Base-by-base conservation (phyloP, 345 rosid species). In the Erucastrum elatum region DNA sequence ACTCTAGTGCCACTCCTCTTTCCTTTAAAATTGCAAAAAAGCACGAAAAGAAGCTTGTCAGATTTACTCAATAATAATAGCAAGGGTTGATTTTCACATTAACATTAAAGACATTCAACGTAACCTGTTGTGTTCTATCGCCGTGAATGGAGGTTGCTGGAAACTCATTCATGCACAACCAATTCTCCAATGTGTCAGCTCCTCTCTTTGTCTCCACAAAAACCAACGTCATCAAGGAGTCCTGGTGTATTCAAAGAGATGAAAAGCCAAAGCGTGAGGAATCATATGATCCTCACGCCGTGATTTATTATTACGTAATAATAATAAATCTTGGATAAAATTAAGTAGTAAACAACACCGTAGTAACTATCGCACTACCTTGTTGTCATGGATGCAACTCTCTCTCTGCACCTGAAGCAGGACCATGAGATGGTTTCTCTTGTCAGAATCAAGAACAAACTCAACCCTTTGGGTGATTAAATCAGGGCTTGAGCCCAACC, bases 401-500 rank as follows among this genome's bases (percentile, higher is more conserved):
- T 81, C 93, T 82, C 88, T 88, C 77, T 95, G 99, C 1, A 98
- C 99, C 39, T 93, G 96, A 76, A 95, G 97, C 75, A 95, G 91
- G 82, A 91, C 99, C 99, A 95, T 95, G 65, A 95, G 98, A 74
- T 93, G 94, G 72, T 98, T 95, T 87, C 96, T 91, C 85, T 95
- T 95, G 82, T 95, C 99, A 53, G 97, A 75, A 29, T 95, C 99
- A 0, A 85, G 94, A 66, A 95, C 99, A 84, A 85, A 88, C 81
- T 93, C 99, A 78, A 95, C 97, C 80, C 97, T 90, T 83, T 93
- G 99, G 68, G 86, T 84, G 76, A 95, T 95, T 85, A 95, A 86
- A 85, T 95, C 99, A 74, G 99, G 93, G 82, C 99, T 95, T 49
- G 99, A 95, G 66, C 99, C 99, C 72, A 95, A 98, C 67, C 97